Evolutionary conservation across 2,329 filamentous ascomycete genomes (phyloP).

Genomic region (Gliomastix tumulicola): DNA sequence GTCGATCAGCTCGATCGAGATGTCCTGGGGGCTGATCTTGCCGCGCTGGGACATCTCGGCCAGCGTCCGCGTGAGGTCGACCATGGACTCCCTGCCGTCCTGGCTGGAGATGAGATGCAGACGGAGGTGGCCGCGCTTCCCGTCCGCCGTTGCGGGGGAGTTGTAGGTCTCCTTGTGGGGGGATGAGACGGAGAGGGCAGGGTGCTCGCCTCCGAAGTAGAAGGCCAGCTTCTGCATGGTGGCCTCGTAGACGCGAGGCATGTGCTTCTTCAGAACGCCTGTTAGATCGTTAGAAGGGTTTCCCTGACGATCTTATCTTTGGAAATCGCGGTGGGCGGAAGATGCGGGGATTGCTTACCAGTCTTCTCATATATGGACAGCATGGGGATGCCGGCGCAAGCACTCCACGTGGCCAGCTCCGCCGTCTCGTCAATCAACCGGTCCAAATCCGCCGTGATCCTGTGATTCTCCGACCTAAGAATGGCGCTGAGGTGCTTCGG

Average conservation of each 20-base stretch:
- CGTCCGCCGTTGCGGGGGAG: conserved; percentile 13
- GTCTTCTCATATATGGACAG: conserved; percentile 90
- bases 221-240: conserved; percentile 73
- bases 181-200: conserved; percentile 54
- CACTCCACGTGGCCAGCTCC: conserved; percentile 89
- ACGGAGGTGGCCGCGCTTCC: conserved; percentile 34
- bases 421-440: conserved; percentile 83
- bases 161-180: conserved; percentile 32
- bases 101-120: conserved; percentile 79
- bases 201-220: conserved; percentile 76
- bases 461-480: conserved; percentile 64
- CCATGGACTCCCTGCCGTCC: conserved; percentile 87
- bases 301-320: no score
- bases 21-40: conserved; percentile 75
- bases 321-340: neutral
- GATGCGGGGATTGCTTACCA: conserved; percentile 45
- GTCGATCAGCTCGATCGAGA: conserved; percentile 80
- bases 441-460: conserved; percentile 69
- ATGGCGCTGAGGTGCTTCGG: conserved; percentile 87
- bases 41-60: conserved; percentile 90
- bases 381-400: conserved; percentile 78
- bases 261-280: conserved; percentile 86
- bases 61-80: conserved; percentile 90
- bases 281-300: conserved; percentile 12
- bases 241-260: conserved; percentile 74